Evolutionary conservation across 257 asterid species (phyloP).

Genomic region (Petunia axillaris): DNA sequence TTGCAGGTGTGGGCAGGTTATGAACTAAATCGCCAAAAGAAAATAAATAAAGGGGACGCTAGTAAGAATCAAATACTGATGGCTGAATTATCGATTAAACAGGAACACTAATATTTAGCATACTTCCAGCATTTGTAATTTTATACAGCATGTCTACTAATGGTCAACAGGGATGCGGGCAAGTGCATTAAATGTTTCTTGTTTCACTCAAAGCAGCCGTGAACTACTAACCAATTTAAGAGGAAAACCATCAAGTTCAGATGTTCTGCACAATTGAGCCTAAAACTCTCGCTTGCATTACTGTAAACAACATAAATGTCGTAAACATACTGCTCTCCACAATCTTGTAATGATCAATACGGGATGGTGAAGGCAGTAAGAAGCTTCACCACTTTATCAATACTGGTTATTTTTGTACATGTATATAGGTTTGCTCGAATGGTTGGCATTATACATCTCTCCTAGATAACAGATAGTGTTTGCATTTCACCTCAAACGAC

Average conservation of each 20-base stretch:
- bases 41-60: background rate
- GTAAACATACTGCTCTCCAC: background rate
- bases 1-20: background rate
- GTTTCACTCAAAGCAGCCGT: too few species aligned
- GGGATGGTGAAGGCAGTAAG: background rate
- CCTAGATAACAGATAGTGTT: background rate
- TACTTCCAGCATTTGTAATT: too few species aligned
- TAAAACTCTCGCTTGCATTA: background rate
- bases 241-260: background rate
- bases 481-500: background rate
- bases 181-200: too few species aligned
- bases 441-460: background rate
- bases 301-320: background rate
- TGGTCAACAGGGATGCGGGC: too few species aligned
- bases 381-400: background rate
- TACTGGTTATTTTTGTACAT: background rate
- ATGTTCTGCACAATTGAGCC: constrained; percentile 1
- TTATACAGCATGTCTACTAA: too few species aligned
- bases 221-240: background rate
- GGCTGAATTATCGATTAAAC: background rate
- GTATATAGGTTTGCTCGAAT: background rate
- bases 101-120: too few species aligned
- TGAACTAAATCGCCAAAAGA: background rate
- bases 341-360: constrained; percentile 1
- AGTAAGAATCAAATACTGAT: background rate